A percentile compares a stretch with the other conserved stretches of the same genome.
These are phyloP conservation scores for Cyberlindnera maritima DNA, from an alignment of 805 yeast species.

Conservation along the genomic window DNA sequence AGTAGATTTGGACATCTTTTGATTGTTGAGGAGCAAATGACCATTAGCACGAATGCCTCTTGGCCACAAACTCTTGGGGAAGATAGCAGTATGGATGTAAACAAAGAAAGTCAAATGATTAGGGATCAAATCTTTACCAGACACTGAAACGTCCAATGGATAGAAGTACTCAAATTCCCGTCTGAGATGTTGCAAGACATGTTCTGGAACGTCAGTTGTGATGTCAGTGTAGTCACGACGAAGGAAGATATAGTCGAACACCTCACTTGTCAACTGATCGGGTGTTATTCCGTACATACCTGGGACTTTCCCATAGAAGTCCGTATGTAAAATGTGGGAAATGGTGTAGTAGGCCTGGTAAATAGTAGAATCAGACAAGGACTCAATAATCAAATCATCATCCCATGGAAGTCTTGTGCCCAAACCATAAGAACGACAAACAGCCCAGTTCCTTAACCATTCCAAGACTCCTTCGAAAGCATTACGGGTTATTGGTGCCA, in stretches of 20 bases:
- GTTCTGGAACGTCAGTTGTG: conserved; percentile 58
- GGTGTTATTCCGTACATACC: conserved; percentile 77
- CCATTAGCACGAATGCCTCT: conserved; percentile 92
- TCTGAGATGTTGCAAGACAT: conserved; percentile 69
- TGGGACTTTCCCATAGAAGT: conserved; percentile 71
- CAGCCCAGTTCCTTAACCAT: conserved; percentile 98
- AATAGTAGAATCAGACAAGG: conserved; percentile 91
- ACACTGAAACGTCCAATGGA: conserved; percentile 87
- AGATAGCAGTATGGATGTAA: conserved; percentile 87
- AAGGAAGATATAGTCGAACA: conserved; percentile 85
- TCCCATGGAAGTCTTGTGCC: conserved; percentile 98
- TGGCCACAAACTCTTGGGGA: conserved; percentile 92
- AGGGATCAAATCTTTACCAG: conserved; percentile 97
- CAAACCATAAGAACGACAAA: conserved; percentile 92
- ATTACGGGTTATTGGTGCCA: conserved; percentile 77
- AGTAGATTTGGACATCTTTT: conserved; percentile 96
- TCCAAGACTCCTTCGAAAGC: conserved; percentile 92
- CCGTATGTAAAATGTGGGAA: conserved; percentile 80
- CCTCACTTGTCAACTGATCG: conserved; percentile 88
- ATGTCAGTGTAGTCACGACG: conserved; percentile 50
- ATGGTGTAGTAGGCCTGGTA: conserved; percentile 95
- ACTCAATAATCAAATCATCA: conserved; percentile 86
- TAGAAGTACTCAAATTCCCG: conserved; percentile 96
- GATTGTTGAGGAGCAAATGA: conserved; percentile 90
- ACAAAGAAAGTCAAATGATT: conserved; percentile 95